phyloP scores from a whole-genome alignment of 75 land plant species.

The Picea sitchensis region DNA sequence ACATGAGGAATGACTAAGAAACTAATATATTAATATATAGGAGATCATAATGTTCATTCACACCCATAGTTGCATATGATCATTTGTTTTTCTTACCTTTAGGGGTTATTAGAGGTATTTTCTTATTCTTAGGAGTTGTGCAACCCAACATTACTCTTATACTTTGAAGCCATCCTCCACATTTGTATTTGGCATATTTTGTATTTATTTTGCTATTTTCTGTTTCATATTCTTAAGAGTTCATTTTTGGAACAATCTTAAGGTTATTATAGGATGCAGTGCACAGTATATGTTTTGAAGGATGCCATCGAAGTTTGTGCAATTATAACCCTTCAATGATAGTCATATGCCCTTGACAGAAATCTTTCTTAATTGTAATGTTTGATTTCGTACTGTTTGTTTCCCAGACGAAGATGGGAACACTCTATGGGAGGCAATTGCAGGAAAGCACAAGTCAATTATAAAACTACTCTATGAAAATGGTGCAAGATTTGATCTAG shows the following conservation, averaged over 20 bases:
- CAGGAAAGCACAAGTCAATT: constrained; percentile 40
- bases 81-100: too few species aligned
- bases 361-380: background rate
- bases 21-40: too few species aligned
- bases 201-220: too few species aligned
- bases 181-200: too few species aligned
- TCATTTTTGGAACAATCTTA: background rate
- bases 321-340: background rate
- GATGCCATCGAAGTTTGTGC: background rate
- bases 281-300: too few species aligned
- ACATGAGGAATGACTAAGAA: too few species aligned
- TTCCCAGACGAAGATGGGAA: constrained; percentile 62
- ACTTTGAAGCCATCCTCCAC: too few species aligned
- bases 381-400: background rate
- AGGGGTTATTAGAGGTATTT: too few species aligned
- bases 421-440: constrained; percentile 61
- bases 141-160: too few species aligned
- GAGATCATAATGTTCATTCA: too few species aligned
- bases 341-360: background rate
- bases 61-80: too few species aligned
- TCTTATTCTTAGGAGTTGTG: too few species aligned
- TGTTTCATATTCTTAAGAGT: background rate
- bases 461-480: constrained; percentile 48
- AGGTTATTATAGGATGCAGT: background rate
- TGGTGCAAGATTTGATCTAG: constrained; percentile 40